Conservation (phyloP, 2,329 filamentous ascomycete species). For the Incumbomyces delicatus region DNA sequence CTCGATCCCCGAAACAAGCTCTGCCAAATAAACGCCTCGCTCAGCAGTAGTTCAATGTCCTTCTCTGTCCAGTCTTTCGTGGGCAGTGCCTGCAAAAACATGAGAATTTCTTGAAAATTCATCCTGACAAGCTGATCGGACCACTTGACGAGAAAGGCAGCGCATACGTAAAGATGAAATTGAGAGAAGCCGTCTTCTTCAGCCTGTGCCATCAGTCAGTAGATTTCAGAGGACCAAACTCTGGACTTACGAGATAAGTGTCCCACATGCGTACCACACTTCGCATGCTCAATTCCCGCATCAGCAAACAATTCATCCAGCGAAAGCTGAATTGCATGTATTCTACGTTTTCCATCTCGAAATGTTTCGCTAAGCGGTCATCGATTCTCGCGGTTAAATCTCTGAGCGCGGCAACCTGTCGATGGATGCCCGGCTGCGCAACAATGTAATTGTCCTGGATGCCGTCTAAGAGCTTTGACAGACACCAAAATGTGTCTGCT, state of each 20-base stretch:
- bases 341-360: constrained; percentile 84
- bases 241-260: constrained; percentile 76
- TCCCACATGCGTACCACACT: constrained; percentile 99
- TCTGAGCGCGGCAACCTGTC: constrained; percentile 78
- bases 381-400: constrained; percentile 91
- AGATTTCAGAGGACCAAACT: constrained; percentile 4
- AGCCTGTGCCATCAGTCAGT: constrained; percentile 48
- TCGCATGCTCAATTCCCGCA: constrained; percentile 92
- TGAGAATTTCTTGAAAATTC: constrained; percentile 92
- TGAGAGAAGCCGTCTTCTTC: constrained; percentile 98
- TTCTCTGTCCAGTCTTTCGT: constrained; percentile 95
- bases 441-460: constrained; percentile 99
- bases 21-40: constrained; percentile 98
- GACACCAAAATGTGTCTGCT: constrained; percentile 95
- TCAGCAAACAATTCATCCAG: constrained; percentile 99
- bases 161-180: constrained; percentile 97
- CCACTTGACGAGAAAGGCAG: constrained; percentile 97
- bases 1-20: constrained; percentile 90
- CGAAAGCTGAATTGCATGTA: constrained; percentile 99
- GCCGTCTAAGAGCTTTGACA: constrained; percentile 94
- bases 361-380: constrained; percentile 68
- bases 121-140: constrained; percentile 88
- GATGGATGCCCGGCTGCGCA: constrained; percentile 90
- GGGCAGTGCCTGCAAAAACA: constrained; percentile 92
- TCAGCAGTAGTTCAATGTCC: constrained; percentile 89